These are phyloP conservation scores for Phlebiopsis gigantea DNA, from an alignment of 768 basidiomycete genomes.

Conservation along the genomic window DNA sequence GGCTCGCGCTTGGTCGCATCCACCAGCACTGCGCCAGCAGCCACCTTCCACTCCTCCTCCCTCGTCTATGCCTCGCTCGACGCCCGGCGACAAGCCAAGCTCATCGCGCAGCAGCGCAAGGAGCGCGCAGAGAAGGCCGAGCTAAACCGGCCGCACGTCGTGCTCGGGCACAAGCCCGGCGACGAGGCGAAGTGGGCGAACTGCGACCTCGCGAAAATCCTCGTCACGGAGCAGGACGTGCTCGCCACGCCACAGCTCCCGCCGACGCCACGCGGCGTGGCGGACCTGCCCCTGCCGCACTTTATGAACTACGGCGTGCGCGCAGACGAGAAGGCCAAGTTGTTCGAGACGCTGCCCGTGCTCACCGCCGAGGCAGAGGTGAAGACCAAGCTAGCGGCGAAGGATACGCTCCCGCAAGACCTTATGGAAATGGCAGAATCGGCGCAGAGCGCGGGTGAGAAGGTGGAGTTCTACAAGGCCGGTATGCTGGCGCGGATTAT, in stretches of 20 bases:
- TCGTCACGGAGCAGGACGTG: conserved; percentile 47
- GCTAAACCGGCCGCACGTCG: conserved; percentile 52
- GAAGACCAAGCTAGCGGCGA: neutral
- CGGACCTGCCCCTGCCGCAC: conserved; percentile 42
- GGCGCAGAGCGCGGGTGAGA: conserved; percentile 18
- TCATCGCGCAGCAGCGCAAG: conserved; percentile 41
- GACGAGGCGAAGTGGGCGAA: conserved; percentile 64
- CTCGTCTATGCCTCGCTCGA: conserved; percentile 26
- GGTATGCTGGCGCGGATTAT: conserved; percentile 61
- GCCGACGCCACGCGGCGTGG: conserved; percentile 18
- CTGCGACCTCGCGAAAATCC: conserved; percentile 58
- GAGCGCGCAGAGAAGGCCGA: conserved; percentile 34
- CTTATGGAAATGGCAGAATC: neutral
- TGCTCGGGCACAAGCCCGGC: conserved; percentile 66
- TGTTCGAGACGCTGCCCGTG: conserved; percentile 65
- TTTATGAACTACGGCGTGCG: conserved; percentile 65
- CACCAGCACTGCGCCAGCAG: conserved; percentile 27
- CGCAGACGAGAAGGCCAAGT: conserved; percentile 46
- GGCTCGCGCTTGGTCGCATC: conserved; percentile 38
- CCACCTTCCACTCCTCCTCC: conserved; percentile 45
- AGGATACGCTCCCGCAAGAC: neutral
- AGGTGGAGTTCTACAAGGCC: conserved; percentile 40
- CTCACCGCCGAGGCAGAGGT: conserved; percentile 33
- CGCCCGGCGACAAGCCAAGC: conserved; percentile 31
- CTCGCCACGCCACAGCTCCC: conserved; percentile 15